Percentiles rank a stretch among this genome's conserved stretches.
Conservation (phyloP, 148 eudicot species). For the Bassia scoparia region DNA sequence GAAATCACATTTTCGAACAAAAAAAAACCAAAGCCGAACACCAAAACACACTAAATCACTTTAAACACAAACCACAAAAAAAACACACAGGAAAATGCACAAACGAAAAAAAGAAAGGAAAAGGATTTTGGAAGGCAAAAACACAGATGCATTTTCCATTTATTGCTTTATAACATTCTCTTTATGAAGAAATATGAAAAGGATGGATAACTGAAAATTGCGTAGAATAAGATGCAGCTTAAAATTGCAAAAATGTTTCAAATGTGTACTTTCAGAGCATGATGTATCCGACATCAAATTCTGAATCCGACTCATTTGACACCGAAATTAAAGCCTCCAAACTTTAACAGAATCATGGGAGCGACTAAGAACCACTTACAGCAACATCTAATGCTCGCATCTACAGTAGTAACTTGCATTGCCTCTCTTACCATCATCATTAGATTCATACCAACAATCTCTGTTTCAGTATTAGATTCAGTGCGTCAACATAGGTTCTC, state of each 20-base stretch:
- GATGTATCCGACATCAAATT: conserved; percentile 93
- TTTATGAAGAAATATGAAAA: conserved; percentile 11
- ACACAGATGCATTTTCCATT: conserved; percentile 17
- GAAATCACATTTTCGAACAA: too few species aligned
- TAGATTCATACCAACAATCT: too few species aligned
- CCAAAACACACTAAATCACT: too few species aligned
- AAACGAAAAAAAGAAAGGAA: neutral
- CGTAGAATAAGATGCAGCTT: conserved; percentile 24
- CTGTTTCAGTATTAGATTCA: conserved; percentile 18
- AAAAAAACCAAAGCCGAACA: too few species aligned
- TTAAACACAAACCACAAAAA: too few species aligned
- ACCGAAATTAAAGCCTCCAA: conserved; percentile 66
- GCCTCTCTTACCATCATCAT: conserved; percentile 13
- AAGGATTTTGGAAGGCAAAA: neutral
- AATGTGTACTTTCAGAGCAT: conserved; percentile 88
- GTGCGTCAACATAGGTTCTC: conserved; percentile 14
- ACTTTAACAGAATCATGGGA: conserved; percentile 56
- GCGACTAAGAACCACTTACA: conserved; percentile 46
- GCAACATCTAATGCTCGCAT: conserved; percentile 35
- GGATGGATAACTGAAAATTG: conserved; percentile 19
- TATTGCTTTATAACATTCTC: conserved; percentile 25
- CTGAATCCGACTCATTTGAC: conserved; percentile 71
- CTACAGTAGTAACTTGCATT: conserved; percentile 19
- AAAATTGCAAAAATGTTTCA: conserved; percentile 47
- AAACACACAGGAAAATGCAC: too few species aligned